phyloP scores from a whole-genome alignment of 2,329 filamentous ascomycete genomes.

The Colletotrichum viniferum region DNA sequence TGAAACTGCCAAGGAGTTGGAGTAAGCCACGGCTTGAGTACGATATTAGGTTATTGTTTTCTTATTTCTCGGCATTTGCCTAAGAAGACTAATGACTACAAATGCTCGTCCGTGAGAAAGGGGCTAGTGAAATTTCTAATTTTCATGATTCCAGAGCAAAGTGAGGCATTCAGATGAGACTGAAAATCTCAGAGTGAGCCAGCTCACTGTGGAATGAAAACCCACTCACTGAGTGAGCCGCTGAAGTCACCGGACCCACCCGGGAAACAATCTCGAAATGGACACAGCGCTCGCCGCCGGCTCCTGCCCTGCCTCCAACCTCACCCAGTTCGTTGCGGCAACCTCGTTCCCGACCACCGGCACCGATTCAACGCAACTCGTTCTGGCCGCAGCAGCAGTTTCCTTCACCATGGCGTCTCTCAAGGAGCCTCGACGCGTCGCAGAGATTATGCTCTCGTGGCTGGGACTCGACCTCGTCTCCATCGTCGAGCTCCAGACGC shows the following conservation, averaged over 20 bases:
- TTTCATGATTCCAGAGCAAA: no score
- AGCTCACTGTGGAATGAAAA: not conserved
- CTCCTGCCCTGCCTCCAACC: not conserved
- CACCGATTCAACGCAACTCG: not conserved
- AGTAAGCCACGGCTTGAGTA: not conserved
- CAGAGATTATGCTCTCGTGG: constrained; percentile 42
- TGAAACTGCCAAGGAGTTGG: not conserved
- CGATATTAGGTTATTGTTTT: not conserved
- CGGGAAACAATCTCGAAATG: constrained; percentile 1
- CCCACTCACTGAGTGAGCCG: not conserved
- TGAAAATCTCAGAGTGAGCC: not conserved
- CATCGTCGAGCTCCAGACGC: constrained; percentile 41
- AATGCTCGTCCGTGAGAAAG: not conserved
- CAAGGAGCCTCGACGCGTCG: constrained; percentile 35
- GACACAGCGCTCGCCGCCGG: not conserved
- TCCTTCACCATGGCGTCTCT: constrained; percentile 3
- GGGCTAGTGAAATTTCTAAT: not conserved
- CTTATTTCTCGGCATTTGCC: not conserved
- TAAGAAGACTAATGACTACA: not conserved
- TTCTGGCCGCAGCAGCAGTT: not conserved
- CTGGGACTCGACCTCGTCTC: constrained; percentile 44
- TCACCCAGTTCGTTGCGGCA: not conserved
- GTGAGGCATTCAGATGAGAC: not conserved
- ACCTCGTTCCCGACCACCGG: not conserved
- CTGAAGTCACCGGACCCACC: constrained; percentile 6